These are phyloP conservation scores for Lablab purpureus DNA, from an alignment of 306 rosid genomes.

Conservation along the genomic window DNA sequence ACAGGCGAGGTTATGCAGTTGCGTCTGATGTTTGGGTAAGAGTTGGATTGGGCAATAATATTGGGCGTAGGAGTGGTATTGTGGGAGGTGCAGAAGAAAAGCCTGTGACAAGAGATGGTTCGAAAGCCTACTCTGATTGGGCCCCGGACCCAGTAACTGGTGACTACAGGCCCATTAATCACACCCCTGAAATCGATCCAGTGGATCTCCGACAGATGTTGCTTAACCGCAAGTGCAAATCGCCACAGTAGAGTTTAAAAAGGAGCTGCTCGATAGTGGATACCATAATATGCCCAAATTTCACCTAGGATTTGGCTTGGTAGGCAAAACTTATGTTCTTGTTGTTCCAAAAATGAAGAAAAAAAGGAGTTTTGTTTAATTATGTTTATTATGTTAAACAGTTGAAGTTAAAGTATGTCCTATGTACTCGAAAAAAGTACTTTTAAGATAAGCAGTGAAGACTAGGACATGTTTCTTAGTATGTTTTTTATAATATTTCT, in stretches of 20 bases:
- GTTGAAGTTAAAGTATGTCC: not conserved
- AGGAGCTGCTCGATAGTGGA: not conserved
- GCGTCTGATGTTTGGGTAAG: constrained; percentile 42
- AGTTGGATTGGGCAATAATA: constrained; percentile 34
- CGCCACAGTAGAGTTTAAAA: constrained; percentile 2
- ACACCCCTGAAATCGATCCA: constrained; percentile 51
- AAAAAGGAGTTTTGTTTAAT: not conserved
- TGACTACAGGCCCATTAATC: constrained; percentile 57
- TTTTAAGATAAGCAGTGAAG: not conserved
- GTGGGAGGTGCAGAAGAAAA: constrained; percentile 44
- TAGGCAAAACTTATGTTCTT: not conserved
- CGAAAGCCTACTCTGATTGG: constrained; percentile 52
- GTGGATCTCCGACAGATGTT: constrained; percentile 61
- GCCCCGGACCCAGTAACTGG: constrained; percentile 65
- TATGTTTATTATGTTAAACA: not conserved
- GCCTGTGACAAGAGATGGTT: constrained; percentile 15
- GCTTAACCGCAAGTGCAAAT: constrained; percentile 46
- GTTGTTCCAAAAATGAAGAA: not conserved
- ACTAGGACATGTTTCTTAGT: not conserved
- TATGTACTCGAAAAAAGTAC: not conserved
- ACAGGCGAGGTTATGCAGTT: constrained; percentile 53
- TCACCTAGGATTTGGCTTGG: not conserved
- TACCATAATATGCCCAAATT: not conserved
- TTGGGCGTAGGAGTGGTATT: constrained; percentile 32
- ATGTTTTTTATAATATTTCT: not conserved